Percentiles rank a stretch among this genome's conserved stretches.
These are phyloP conservation scores for Rhododendron molle DNA, from an alignment of 148 eudicot species.

Conservation along the genomic window DNA sequence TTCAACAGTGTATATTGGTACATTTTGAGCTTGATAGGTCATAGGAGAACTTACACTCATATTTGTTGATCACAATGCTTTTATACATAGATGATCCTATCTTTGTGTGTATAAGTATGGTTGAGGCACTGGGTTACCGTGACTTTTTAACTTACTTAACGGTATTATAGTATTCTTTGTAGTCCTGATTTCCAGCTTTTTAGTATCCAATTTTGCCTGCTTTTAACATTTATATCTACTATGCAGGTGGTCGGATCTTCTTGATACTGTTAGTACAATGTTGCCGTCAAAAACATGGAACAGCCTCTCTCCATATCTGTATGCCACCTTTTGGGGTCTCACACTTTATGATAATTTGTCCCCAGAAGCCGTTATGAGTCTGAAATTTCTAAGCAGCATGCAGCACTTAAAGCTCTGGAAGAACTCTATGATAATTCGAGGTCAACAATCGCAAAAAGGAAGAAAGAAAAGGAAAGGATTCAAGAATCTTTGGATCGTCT, in stretches of 20 bases:
- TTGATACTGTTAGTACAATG: slow-evolving; percentile 70
- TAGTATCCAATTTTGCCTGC: not conserved
- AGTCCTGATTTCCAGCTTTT: not conserved
- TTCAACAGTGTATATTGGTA: no score
- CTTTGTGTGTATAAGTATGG: not conserved
- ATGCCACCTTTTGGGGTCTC: slow-evolving; percentile 98
- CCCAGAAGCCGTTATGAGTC: slow-evolving; percentile 90
- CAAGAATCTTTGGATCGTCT: slow-evolving; percentile 93
- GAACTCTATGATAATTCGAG: slow-evolving; percentile 93
- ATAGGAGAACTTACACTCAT: no score
- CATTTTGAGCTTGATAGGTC: no score
- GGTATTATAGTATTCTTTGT: not conserved
- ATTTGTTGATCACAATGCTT: no score
- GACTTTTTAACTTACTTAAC: not conserved
- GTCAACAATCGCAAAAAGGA: slow-evolving; percentile 91
- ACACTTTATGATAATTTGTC: slow-evolving; percentile 89
- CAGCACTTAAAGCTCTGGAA: slow-evolving; percentile 83
- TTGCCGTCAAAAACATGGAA: slow-evolving; percentile 95
- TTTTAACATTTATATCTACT: not conserved
- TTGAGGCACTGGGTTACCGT: not conserved
- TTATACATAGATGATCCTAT: not conserved
- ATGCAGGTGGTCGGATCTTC: slow-evolving; percentile 90
- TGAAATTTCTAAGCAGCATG: slow-evolving; percentile 87
- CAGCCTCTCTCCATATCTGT: slow-evolving; percentile 89
- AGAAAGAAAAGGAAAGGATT: slow-evolving; percentile 95